Evolutionary conservation across 164 flowering plant species (phyloP).

Genomic region (Magnolia sinica): DNA sequence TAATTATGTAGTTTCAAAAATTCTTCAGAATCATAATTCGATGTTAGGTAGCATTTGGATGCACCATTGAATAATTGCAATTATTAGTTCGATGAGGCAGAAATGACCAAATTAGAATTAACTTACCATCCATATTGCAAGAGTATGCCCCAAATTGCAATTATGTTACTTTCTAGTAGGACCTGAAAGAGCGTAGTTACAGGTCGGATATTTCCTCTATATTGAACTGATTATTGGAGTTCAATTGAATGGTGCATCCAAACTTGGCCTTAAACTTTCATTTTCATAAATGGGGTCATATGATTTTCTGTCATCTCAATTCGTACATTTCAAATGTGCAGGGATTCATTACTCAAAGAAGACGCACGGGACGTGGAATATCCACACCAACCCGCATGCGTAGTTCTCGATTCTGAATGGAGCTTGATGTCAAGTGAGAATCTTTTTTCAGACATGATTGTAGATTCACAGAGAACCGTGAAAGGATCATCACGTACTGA

Average conservation of each 20-base stretch:
- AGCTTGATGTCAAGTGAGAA: conserved; percentile 9
- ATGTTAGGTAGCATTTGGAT: background rate
- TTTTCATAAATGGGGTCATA: background rate
- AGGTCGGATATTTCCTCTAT: background rate
- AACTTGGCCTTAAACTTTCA: background rate
- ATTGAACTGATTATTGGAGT: background rate
- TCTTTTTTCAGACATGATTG: conserved; percentile 13
- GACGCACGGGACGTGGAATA: conserved; percentile 18
- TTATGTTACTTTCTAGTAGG: background rate
- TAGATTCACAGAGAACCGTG: conserved; percentile 14
- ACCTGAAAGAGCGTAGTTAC: background rate
- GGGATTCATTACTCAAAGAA: conserved; percentile 40
- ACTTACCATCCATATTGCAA: background rate
- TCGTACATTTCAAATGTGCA: conserved; percentile 26
- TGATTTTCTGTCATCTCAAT: background rate
- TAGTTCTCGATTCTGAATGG: conserved; percentile 16
- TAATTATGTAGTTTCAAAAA: conserved; percentile 22
- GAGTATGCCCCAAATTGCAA: background rate
- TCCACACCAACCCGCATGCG: conserved; percentile 10
- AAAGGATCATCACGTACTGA: conserved; percentile 11
- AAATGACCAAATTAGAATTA: background rate
- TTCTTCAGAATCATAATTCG: conserved; percentile 5
- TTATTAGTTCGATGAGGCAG: background rate
- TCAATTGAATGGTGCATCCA: background rate
- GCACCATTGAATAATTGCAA: background rate